Base-by-base conservation (phyloP, 768 basidiomycete species). In the Hygrophorus pudorinus region DNA sequence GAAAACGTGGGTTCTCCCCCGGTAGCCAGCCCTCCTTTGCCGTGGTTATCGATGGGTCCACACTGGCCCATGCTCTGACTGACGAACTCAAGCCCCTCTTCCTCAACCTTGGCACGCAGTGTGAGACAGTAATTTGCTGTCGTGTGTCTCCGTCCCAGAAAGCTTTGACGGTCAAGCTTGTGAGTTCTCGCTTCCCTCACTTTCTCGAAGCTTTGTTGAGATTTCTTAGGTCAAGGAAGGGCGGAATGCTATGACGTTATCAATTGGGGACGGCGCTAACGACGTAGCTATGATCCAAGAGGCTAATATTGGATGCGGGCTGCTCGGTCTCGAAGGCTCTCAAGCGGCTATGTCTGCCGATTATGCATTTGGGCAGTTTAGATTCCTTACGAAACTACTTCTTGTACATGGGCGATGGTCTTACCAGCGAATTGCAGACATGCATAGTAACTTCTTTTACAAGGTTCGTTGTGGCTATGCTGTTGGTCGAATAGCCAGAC, bases 231-330 rank as follows among this genome's bases (percentile, higher is more conserved):
- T 97, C 60, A 97, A 97, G 56, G 91, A 97, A 53, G 94, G 94
- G 8, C 78, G 85, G 38, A 82, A 89, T 40, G 92, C 92, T 0
- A 96, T 97, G 94, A 94, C 93, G 1, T 62, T 98, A 21, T 87
- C 93, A 0, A 98, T 99, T 43, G 94, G 94, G 8, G 94, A 98
- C 54, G 91, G 90, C 44, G 94, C 94, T 12, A 98, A 98, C 57
- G 94, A 98, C 57, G 94, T 98, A 17, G 92, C 93, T 5, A 98
- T 98, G 94, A 98, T 98, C 47, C 94, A 98, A 59, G 94, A 94
- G 56, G 94, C 94, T n/a, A 92, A 98, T 60, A 84, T 98, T 51
- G 94, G 94, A 2, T 89, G 92, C 56, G 94, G 94, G 16, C 67
- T 98, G 20, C 77, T 89, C 53, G 94, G 94, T 36, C 75, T 93